Conservation (phyloP, 768 basidiomycete species). For the Collybia sordida region DNA sequence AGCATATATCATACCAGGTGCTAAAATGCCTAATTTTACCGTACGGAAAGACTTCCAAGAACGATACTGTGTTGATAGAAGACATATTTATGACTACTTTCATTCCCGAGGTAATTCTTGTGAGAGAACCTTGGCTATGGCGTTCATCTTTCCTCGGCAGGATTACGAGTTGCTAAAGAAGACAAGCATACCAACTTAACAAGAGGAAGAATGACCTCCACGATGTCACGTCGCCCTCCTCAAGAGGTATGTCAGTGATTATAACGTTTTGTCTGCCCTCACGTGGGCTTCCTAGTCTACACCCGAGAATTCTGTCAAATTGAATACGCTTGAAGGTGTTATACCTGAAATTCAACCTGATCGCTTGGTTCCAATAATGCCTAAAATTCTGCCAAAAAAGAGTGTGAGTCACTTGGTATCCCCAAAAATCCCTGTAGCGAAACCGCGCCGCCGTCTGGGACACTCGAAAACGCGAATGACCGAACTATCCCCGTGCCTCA, state of each 20-base stretch:
- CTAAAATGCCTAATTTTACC: constrained; percentile 76
- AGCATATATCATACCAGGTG: constrained; percentile 65
- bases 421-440: constrained; percentile 9
- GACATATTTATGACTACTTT: constrained; percentile 81
- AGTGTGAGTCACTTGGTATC: constrained; percentile 15
- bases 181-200: constrained; percentile 57
- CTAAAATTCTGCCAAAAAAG: constrained; percentile 4
- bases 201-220: constrained; percentile 32
- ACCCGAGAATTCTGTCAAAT: not conserved
- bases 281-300: not conserved
- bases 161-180: constrained; percentile 63
- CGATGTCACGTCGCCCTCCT: not conserved
- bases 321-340: not conserved
- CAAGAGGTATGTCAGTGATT: not conserved
- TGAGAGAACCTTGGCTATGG: too few species aligned
- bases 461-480: too few species aligned
- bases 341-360: not conserved
- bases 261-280: not conserved
- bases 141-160: constrained; percentile 12
- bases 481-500: not conserved
- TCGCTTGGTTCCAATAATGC: not conserved
- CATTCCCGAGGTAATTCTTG: constrained; percentile 47
- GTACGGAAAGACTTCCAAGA: constrained; percentile 70
- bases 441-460: not conserved
- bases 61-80: constrained; percentile 66